Conservation (phyloP, 202 grass and related monocot genomes). For the Elaeis oleifera region DNA sequence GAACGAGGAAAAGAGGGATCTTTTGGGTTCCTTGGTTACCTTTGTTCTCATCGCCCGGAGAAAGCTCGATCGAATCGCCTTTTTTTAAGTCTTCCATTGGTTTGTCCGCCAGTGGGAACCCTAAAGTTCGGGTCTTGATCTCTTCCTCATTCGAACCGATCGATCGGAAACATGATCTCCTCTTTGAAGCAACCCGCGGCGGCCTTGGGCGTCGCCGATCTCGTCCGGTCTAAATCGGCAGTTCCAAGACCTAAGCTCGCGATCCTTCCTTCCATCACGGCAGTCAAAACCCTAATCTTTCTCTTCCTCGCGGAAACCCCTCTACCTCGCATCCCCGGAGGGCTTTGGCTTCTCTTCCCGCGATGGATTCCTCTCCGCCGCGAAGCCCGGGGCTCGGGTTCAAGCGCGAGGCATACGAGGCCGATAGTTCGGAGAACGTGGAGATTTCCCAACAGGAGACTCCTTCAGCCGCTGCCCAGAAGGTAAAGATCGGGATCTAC, state of each 20-base stretch:
- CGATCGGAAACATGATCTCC: background rate
- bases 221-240: constrained; percentile 30
- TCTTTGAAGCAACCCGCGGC: constrained; percentile 1
- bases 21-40: background rate
- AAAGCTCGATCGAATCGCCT: constrained; percentile 12
- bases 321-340: constrained; percentile 46
- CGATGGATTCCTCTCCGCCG: background rate
- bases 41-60: constrained; percentile 6
- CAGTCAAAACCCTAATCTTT: constrained; percentile 29
- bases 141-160: background rate
- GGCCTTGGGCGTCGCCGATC: constrained; percentile 24
- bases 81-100: constrained; percentile 30
- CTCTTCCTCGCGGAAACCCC: constrained; percentile 45
- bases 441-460: constrained; percentile 14
- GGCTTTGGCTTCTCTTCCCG: constrained; percentile 10
- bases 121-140: background rate
- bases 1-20: background rate
- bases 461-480: constrained; percentile 33
- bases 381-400: constrained; percentile 37
- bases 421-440: constrained; percentile 40
- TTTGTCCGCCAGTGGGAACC: background rate
- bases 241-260: background rate
- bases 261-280: constrained; percentile 18
- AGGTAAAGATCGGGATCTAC: constrained; percentile 74
- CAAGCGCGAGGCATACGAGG: constrained; percentile 42